A percentile compares a stretch with the other conserved stretches of the same genome.
Evolutionary conservation across 441 rosid species (phyloP).

Genomic region (Corymbia calophylla): DNA sequence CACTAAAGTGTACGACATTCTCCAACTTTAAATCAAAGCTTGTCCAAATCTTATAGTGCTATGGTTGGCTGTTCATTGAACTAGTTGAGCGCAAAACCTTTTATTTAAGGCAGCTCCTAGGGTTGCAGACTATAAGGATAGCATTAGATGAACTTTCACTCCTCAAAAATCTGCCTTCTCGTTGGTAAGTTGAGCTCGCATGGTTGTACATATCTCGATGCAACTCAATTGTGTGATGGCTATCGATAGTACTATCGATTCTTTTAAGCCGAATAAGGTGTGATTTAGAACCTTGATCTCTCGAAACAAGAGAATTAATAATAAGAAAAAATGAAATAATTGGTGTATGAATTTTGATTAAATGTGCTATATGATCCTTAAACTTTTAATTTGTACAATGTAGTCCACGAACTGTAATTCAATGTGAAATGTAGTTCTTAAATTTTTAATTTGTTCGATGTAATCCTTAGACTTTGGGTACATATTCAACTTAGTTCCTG

Average conservation of each 20-base stretch:
- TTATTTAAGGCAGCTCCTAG: not conserved
- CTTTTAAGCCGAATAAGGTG: not conserved
- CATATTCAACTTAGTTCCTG: too few species aligned
- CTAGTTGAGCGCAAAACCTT: not conserved
- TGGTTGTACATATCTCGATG: rapidly evolving
- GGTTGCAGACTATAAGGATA: not conserved
- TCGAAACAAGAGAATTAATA: not conserved
- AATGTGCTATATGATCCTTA: too few species aligned
- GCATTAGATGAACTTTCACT: not conserved
- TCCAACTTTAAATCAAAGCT: not conserved
- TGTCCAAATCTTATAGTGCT: not conserved
- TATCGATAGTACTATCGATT: not conserved
- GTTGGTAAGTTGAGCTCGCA: not conserved
- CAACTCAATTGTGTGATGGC: not conserved
- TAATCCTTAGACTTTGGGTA: too few species aligned
- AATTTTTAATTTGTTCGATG: too few species aligned
- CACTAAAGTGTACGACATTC: not conserved
- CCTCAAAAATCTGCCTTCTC: not conserved
- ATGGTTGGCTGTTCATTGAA: not conserved
- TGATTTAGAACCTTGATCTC: not conserved
- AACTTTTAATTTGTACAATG: too few species aligned
- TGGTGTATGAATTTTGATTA: too few species aligned
- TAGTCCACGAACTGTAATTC: too few species aligned
- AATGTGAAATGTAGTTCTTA: too few species aligned
- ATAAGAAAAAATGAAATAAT: not conserved